Evolutionary conservation across 305 asterid genomes (phyloP).

Genomic region (Fraxinus platypoda): DNA sequence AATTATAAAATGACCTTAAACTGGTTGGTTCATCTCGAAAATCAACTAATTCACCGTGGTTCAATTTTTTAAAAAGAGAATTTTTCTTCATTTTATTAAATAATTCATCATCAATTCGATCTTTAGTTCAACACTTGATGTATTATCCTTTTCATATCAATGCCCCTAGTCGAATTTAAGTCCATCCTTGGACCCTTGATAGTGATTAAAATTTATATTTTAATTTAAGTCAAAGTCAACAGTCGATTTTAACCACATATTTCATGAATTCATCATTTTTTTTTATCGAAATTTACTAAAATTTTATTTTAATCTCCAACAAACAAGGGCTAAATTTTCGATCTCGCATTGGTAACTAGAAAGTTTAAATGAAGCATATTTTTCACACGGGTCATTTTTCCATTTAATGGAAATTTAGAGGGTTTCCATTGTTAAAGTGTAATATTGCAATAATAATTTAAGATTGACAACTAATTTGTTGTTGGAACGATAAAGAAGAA

Average conservation of each 20-base stretch:
- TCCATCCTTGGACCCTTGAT: background rate
- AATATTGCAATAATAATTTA: background rate
- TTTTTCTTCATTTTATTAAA: too few relatives aligned
- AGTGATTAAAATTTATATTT: too few relatives aligned
- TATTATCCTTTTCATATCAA: background rate
- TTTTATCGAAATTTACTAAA: too few relatives aligned
- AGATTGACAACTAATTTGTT: background rate
- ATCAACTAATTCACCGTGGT: too few relatives aligned
- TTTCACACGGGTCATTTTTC: background rate
- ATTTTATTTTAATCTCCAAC: too few relatives aligned
- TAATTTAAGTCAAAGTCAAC: too few relatives aligned
- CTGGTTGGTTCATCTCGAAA: background rate
- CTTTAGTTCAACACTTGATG: background rate
- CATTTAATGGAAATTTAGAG: background rate
- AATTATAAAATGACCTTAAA: too few relatives aligned
- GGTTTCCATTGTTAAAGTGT: background rate
- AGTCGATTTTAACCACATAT: too few relatives aligned
- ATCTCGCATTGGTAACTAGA: background rate
- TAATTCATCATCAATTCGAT: background rate
- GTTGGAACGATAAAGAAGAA: background rate
- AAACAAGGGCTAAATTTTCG: too few relatives aligned
- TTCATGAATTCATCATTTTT: too few relatives aligned
- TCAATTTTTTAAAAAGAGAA: too few relatives aligned
- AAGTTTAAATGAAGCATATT: background rate
- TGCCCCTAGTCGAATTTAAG: too few relatives aligned